Conservation (phyloP, 2,329 filamentous ascomycete genomes). For the Zalaria sp. region DNA sequence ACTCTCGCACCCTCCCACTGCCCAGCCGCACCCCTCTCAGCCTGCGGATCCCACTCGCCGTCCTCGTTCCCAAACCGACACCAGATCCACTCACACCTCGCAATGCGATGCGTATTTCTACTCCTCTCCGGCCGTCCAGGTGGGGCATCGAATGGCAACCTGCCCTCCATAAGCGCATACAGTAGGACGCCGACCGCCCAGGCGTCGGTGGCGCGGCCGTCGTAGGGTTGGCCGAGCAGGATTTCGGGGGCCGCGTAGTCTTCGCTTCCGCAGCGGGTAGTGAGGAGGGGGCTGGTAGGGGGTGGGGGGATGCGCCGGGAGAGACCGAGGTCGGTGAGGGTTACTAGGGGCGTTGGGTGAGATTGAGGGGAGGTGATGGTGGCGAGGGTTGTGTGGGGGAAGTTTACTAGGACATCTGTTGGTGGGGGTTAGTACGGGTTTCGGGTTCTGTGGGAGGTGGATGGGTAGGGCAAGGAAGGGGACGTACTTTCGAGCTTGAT, state of each 20-base stretch:
- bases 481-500: conserved; percentile 92
- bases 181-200: conserved; percentile 91
- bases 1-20: conserved; percentile 57
- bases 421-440: neutral
- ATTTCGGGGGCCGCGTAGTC: conserved; percentile 97
- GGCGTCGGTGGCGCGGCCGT: conserved; percentile 80
- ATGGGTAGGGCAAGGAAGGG: conserved; percentile 3
- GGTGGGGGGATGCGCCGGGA: conserved; percentile 64
- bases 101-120: conserved; percentile 78
- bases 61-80: conserved; percentile 70
- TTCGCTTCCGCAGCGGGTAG: conserved; percentile 86
- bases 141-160: conserved; percentile 81
- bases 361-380: conserved; percentile 51
- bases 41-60: conserved; percentile 68
- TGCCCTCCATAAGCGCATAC: conserved; percentile 85
- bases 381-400: conserved; percentile 51
- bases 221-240: conserved; percentile 86
- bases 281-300: conserved; percentile 71
- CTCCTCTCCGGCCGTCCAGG: conserved; percentile 64
- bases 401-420: conserved; percentile 79
- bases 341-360: conserved; percentile 72
- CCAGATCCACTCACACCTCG: conserved; percentile 92
- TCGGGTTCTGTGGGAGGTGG: neutral
- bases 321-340: conserved; percentile 81
- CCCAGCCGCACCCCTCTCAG: conserved; percentile 28